Evolutionary conservation across 108 stramenopile species (phyloP), one percentile per base, ranked within the genome.

Genomic region (Aurantiochytrium sp.): DNA sequence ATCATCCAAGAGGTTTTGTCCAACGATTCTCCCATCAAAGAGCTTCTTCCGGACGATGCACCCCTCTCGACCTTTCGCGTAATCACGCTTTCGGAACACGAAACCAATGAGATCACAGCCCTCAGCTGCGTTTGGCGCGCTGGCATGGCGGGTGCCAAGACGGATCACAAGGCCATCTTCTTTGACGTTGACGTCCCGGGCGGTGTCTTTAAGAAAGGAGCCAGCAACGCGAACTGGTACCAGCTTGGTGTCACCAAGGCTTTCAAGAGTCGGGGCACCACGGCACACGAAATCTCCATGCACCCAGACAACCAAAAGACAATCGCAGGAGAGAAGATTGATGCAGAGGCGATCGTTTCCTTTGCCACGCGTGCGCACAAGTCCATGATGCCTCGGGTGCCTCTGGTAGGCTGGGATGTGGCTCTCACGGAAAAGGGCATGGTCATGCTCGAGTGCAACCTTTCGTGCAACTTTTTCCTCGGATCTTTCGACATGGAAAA

Each of bases 21-120:
- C 28, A 95, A 95, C 88, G 89, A 90, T 25, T 91, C 57, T 10
- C 91, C 91, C 60, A 49, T 95, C 28, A 45, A 42, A 42, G 87
- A 90, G 4, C 92, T 98, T 44, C 94, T 99, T 6, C 99, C 99
- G 3, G 58, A 83, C 12, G 93, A 96, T 89, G 98, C 99, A 16
- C 99, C 99, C n/a, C 93, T 99, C 64, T 97, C 96, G 47, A 99
- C 99, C 42, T 97, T 99, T 92, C 95, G 99, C 8, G 97, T 99
- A 71, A 97, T 99, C 90, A 99, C 98, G 23, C 95, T 95, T 57
- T 96, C 96, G 28, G 83, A 87, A 89, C 51, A 88, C 53, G 5
- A 28, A 8, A 44, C 5, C 55, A 43, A 87, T 45, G 53, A 72
- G 90, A 60, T 97, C 42, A 93, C 91, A 25, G 96, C 97, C 12